These are phyloP conservation scores for Stephania japonica DNA, from an alignment of 164 flowering plant species.

Conservation along the genomic window DNA sequence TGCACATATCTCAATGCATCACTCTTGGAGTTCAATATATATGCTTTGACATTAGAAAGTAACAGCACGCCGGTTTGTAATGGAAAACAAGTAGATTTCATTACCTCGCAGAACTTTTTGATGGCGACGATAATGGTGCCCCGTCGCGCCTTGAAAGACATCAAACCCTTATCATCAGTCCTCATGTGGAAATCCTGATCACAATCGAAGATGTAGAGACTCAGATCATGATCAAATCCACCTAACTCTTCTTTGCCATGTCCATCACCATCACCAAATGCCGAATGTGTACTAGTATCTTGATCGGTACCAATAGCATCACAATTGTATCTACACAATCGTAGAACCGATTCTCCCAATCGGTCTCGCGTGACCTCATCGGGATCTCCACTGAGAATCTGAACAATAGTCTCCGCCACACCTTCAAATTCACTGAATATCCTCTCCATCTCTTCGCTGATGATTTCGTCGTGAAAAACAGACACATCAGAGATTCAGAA, in stretches of 20 bases:
- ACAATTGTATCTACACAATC: conserved; percentile 26
- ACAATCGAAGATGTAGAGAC: conserved; percentile 29
- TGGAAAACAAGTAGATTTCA: not conserved
- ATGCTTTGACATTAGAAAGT: too few relatives aligned
- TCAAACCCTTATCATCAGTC: conserved; percentile 10
- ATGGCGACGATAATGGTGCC: conserved; percentile 22
- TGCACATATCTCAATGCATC: too few relatives aligned
- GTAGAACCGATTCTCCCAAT: conserved; percentile 18
- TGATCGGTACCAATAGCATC: too few relatives aligned
- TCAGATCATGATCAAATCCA: conserved; percentile 14
- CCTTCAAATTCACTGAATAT: conserved; percentile 32
- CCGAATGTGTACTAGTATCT: not conserved
- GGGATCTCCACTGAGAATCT: conserved; percentile 19
- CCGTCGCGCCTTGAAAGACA: conserved; percentile 29
- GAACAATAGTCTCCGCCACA: conserved; percentile 31
- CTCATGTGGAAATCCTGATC: conserved; percentile 17
- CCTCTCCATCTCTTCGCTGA: conserved; percentile 38
- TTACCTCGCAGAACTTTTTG: conserved; percentile 19
- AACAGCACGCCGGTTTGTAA: too few relatives aligned
- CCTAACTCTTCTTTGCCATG: not conserved
- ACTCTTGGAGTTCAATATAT: too few relatives aligned
- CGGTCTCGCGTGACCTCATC: not conserved
- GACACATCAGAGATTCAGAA: not conserved
- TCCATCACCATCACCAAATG: not conserved
- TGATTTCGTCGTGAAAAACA: conserved; percentile 4